These are phyloP conservation scores for Boletus rex-veris DNA, from an alignment of 768 basidiomycete genomes.

Conservation along the genomic window DNA sequence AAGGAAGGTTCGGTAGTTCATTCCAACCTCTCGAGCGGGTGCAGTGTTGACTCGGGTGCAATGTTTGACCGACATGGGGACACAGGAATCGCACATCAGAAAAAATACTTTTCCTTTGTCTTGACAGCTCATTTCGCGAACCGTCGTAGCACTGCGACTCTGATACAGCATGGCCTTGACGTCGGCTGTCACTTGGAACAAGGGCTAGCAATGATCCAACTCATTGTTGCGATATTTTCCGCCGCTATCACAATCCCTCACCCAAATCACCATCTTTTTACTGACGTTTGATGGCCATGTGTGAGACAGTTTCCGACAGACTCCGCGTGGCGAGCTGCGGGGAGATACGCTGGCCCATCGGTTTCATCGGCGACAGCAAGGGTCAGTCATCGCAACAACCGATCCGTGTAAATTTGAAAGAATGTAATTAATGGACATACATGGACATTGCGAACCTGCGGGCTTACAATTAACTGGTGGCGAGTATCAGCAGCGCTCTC, in stretches of 20 bases:
- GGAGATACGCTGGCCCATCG: slow-evolving; percentile 13
- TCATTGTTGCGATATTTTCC: slow-evolving; percentile 26
- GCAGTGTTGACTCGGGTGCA: no score
- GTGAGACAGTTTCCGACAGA: slow-evolving; percentile 15
- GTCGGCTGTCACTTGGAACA: slow-evolving; percentile 20
- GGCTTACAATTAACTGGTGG: not conserved
- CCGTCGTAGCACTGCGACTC: slow-evolving; percentile 3
- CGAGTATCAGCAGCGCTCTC: slow-evolving; percentile 2
- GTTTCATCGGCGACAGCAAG: slow-evolving; percentile 23
- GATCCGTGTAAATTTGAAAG: not conserved
- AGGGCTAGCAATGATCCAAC: slow-evolving; percentile 14
- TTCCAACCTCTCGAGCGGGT: not conserved
- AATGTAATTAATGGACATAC: not conserved
- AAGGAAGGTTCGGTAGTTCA: slow-evolving; percentile 33
- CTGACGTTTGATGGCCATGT: slow-evolving; percentile 29
- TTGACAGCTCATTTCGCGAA: slow-evolving; percentile 27
- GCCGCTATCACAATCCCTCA: slow-evolving; percentile 6
- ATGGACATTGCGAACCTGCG: not conserved
- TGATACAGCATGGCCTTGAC: slow-evolving; percentile 19
- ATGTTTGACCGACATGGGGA: not conserved
- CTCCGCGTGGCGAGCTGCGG: slow-evolving; percentile 20
- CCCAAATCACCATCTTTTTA: slow-evolving; percentile 7
- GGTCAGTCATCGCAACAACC: slow-evolving; percentile 13
- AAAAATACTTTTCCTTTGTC: not conserved
- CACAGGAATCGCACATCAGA: not conserved